Conservation (phyloP, 23 red algal genomes). For the Pyropia yezoensis region DNA sequence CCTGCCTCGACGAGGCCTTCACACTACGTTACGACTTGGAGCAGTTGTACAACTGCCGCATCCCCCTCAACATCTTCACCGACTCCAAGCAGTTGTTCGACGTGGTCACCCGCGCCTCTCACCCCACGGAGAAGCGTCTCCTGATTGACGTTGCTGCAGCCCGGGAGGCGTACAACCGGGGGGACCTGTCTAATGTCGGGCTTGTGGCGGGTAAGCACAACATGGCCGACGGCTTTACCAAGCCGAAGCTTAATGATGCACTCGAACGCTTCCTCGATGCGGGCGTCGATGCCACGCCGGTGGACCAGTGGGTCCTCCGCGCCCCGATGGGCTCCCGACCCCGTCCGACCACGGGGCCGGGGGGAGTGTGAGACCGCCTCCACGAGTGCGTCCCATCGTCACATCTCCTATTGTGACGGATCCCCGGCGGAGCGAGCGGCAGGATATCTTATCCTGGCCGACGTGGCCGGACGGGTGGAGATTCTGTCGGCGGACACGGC, state of each 20-base stretch:
- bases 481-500: no score
- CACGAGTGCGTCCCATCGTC: no score
- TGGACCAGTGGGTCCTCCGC: slow-evolving; percentile 1
- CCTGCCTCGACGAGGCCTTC: slow-evolving; percentile 6
- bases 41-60: neutral
- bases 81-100: slow-evolving; percentile 17
- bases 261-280: slow-evolving; percentile 1
- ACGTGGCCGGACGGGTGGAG: no score
- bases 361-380: no score
- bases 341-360: no score
- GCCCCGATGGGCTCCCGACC: no score
- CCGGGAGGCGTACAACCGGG: neutral
- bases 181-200: slow-evolving; percentile 3
- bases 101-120: neutral
- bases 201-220: slow-evolving; percentile 4
- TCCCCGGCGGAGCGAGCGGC: no score
- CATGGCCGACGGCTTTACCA: slow-evolving; percentile 2
- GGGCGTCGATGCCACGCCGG: slow-evolving; percentile 4
- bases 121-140: neutral
- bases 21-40: slow-evolving; percentile 2
- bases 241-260: neutral
- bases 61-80: no score
- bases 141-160: slow-evolving; percentile 1
- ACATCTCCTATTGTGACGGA: no score
- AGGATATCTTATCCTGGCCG: no score